Base-by-base conservation (phyloP, 345 rosid species). In the Angophora floribunda region DNA sequence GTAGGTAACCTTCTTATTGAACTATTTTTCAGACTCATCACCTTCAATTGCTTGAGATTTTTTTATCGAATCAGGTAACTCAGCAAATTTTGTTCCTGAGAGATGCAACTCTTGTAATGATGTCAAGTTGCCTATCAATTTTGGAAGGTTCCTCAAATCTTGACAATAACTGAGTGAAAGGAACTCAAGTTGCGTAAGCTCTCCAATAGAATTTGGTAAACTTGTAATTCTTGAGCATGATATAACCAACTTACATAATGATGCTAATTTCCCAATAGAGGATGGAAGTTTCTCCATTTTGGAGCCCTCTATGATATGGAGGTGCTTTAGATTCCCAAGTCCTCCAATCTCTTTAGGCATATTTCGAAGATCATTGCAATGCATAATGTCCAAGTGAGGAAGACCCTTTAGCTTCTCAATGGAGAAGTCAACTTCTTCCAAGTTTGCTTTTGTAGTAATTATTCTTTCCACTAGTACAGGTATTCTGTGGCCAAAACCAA, bases 221-320 rank as follows among this genome's bases (percentile, higher is more conserved):
- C 63, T 57, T 4, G 1, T 24, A 57, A 57, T 57, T 9, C 1
- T 8, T 24, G 28, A 1, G n/a, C 13, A 9, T 22, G 63, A 57
- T 7, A 57, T 1, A 57, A 22, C 59, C 26, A 57, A 24, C 63
- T 7, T 9, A 9, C 13, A 9, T 13, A 57, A 57, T 1, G 13
- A 57, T 57, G 6, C 13, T 57, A 57, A 57, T 57, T 57, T 57
- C 28, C 13, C 5, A n/a, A 9, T 9, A 24, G 63, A 57, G 6
- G 1, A 9, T 57, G 63, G 63, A 57, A 57, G n/a, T 57, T 57
- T 57, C 13, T 22, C 13, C 63, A 57, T 21, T 22, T 57, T 3
- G 1, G 8, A 0, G 12, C 28, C 9, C 5, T 12, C 12, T 57
- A 1, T 7, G 9, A 4, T 22, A 57, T 1, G 9, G n/a, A 57